A percentile compares a stretch with the other conserved stretches of the same genome.
These are phyloP conservation scores for Erodium maritimum DNA, from an alignment of 345 rosid genomes.

Conservation along the genomic window DNA sequence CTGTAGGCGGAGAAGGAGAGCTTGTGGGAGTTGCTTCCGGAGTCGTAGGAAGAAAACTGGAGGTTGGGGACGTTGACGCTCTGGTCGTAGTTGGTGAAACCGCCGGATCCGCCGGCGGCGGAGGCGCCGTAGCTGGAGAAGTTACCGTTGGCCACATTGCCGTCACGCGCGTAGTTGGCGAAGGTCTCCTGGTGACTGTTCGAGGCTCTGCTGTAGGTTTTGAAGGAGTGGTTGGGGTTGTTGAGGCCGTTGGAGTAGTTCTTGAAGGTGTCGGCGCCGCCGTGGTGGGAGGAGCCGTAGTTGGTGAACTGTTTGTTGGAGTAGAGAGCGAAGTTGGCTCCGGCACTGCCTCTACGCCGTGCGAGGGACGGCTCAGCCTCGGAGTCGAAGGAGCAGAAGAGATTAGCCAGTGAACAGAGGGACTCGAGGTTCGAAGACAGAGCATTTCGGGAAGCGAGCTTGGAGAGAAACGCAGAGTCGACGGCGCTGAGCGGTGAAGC, in stretches of 20 bases:
- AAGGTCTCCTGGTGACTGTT: conserved; percentile 13
- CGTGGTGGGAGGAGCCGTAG: conserved; percentile 14
- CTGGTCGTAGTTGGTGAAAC: conserved; percentile 14
- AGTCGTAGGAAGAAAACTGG: conserved; percentile 20
- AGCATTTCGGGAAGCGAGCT: conserved; percentile 14
- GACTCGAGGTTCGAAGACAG: conserved; percentile 15
- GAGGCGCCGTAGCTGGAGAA: conserved; percentile 20
- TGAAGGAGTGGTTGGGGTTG: conserved; percentile 14
- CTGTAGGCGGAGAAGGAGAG: conserved; percentile 17
- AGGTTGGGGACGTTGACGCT: conserved; percentile 21
- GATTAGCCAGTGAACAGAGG: conserved; percentile 17
- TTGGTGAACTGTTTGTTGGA: conserved; percentile 15
- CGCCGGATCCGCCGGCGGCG: conserved; percentile 18
- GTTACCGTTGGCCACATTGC: conserved; percentile 17
- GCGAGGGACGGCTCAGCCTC: neutral
- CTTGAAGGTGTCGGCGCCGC: conserved; percentile 19
- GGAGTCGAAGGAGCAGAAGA: conserved; percentile 17
- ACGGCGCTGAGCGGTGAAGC: conserved; percentile 19
- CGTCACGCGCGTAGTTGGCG: conserved; percentile 14
- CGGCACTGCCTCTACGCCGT: conserved; percentile 2
- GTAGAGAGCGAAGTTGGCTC: conserved; percentile 13
- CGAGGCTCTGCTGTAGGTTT: conserved; percentile 14
- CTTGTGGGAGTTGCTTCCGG: conserved; percentile 17
- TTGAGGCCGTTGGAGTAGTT: conserved; percentile 23
- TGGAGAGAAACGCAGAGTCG: conserved; percentile 16